Evolutionary conservation across 352 stramenopile species (phyloP), one percentile per base, ranked within the genome.

Genomic region (Phytophthora multivora): DNA sequence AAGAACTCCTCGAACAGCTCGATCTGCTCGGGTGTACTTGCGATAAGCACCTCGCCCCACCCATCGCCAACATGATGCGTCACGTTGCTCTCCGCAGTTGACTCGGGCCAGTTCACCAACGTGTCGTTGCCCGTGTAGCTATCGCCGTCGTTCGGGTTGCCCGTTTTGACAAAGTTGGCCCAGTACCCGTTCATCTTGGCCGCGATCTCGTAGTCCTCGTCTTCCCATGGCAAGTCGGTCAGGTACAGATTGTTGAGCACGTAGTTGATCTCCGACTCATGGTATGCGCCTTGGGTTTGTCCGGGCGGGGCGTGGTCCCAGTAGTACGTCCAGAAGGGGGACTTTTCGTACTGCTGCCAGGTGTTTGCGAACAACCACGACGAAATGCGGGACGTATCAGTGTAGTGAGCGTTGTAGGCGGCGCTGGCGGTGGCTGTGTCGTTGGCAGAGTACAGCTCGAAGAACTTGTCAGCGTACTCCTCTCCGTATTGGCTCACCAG

Each of bases 201-300:
- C 18, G 60, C 60, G 13, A 69, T 48, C 19, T 30, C 39, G 40
- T 55, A 69, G 40, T 69, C 60, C 21, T 58, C 51, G 4, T 25
- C 43, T 31, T 39, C 45, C 51, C 59, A 67, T 16, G 45, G 51
- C 12, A 15, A 53, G 28, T 63, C 60, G 21, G 60, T 63, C 51
- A 45, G 45, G 46, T 69, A 63, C 40, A 69, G 39, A 47, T 69
- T 69, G 46, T 63, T 42, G 46, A 69, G 58, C 18, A 50, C 53
- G 52, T 68, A 68, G 45, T 63, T 68, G 59, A 68, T 68, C 51
- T 68, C 59, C 15, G 59, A 58, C 60, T 58, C 58, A 39, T 63
- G 51, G 4, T 68, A 63, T 4, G 60, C 60, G 8, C 60, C 60
- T 7, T 43, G 26, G 28, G 43, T 53, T 19, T 63, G 60, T 42